phyloP scores from a whole-genome alignment of 768 basidiomycete species.

The Leccinum disarticulatum region DNA sequence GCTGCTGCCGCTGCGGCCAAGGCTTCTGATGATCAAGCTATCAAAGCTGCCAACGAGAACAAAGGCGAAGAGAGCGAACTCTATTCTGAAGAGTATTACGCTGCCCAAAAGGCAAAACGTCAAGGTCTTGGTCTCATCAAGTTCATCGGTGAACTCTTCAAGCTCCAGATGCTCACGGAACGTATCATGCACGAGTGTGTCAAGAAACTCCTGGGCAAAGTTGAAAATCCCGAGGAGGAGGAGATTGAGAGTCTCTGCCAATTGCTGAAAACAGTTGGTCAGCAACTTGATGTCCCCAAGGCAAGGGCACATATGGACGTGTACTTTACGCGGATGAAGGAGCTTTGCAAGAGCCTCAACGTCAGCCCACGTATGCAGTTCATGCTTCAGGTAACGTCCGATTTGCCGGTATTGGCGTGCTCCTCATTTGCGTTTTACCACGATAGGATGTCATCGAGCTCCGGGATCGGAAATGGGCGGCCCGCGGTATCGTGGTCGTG shows the following conservation, averaged over 20 bases:
- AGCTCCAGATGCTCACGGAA: conserved; percentile 97
- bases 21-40: conserved; percentile 81
- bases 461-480: conserved; percentile 78
- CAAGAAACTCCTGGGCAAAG: conserved; percentile 91
- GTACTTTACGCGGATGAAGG: conserved; percentile 90
- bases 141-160: conserved; percentile 98
- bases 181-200: conserved; percentile 99
- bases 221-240: conserved; percentile 95
- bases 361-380: conserved; percentile 89
- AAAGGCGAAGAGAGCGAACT: conserved; percentile 63
- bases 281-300: conserved; percentile 76
- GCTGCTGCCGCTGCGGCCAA: conserved; percentile 85
- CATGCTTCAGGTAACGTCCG: conserved; percentile 83
- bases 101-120: conserved; percentile 95
- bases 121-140: conserved; percentile 96
- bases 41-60: conserved; percentile 65
- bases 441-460: conserved; percentile 87
- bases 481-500: conserved; percentile 68
- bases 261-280: conserved; percentile 86
- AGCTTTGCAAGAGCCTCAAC: conserved; percentile 69
- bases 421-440: neutral
- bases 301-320: conserved; percentile 86
- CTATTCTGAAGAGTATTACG: conserved; percentile 95
- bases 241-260: conserved; percentile 97
- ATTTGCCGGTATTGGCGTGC: neutral